Evolutionary conservation across 225 moss, liverwort and hornwort species (phyloP), one percentile per base, ranked within the genome.

Genomic region (Polytrichum commune): DNA sequence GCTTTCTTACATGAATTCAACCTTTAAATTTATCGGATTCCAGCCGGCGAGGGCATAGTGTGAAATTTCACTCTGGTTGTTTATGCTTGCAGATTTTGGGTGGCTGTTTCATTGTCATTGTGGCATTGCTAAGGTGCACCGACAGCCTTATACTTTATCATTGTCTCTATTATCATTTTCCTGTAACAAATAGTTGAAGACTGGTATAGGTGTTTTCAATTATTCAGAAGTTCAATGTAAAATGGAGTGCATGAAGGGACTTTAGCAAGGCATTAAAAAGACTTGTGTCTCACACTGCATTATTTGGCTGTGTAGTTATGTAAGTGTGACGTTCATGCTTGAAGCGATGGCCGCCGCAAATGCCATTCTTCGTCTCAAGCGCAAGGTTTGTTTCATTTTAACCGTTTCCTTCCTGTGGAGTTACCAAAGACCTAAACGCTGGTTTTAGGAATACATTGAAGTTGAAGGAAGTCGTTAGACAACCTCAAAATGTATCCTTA

Each of bases 271-370:
- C 16, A 16, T 10, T 38, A 46, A 16, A 16, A 4, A 46, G 4
- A 46, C 13, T 1, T 16, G 3, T 7, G 7, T 1, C n/a, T 58
- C 20, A 58, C 22, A 58, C 18, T 53, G 67, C 10, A 24, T 19
- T 29, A 30, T 61, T n/a, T 8, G 75, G 19, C 55, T 86, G 64
- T 73, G 78, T 88, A 98, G 97, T 84, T 98, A 87, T 74, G 92
- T 98, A 58, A 94, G 84, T 65, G 83, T 98, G 67, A 98, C 97
- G 8, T 98, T 92, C 66, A 90, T 93, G 83, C 80, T 98, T 29
- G 97, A 98, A 76, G 79, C 91, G 7, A 98, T 98, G 97, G 97
- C 97, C 73, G 85, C 97, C 58, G 88, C 97, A 22, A 98, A 98
- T 69, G 97, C 97, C 32, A 78, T 98, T 16, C 84, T 95, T 79